A percentile compares a stretch with the other conserved stretches of the same genome.
Conservation (phyloP, 2,329 filamentous ascomycete species). For the Aspergillus fumigatiaffinis region DNA sequence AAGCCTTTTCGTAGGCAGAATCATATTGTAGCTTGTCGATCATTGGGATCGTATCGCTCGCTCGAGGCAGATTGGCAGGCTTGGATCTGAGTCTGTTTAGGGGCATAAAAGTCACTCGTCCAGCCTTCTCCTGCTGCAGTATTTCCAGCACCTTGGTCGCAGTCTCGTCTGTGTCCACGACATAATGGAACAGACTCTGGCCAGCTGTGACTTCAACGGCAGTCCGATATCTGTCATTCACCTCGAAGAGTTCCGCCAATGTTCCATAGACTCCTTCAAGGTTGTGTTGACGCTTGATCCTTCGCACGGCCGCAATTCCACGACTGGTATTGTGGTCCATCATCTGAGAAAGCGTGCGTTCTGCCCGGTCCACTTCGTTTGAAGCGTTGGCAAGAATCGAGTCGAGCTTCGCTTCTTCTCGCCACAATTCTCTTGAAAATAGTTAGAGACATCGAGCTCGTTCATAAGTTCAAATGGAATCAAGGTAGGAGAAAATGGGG, state of each 20-base stretch:
- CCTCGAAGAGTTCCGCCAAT: slow-evolving; percentile 85
- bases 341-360: slow-evolving; percentile 72
- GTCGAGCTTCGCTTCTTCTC: slow-evolving; percentile 83
- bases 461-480: background rate
- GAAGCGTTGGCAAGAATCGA: slow-evolving; percentile 72
- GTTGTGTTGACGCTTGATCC: slow-evolving; percentile 73
- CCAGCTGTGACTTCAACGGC: slow-evolving; percentile 92
- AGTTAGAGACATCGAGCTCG: slow-evolving; percentile 7
- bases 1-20: slow-evolving; percentile 71
- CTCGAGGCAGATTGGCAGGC: slow-evolving; percentile 72
- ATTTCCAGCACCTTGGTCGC: slow-evolving; percentile 76
- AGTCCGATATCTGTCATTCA: slow-evolving; percentile 77
- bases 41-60: slow-evolving; percentile 81
- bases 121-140: slow-evolving; percentile 73
- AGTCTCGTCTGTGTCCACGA: slow-evolving; percentile 88
- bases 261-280: slow-evolving; percentile 89
- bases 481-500: background rate
- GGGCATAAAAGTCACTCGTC: slow-evolving; percentile 91
- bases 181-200: slow-evolving; percentile 88
- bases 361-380: slow-evolving; percentile 71
- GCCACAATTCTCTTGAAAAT: slow-evolving; percentile 59
- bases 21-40: slow-evolving; percentile 82
- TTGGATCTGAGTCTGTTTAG: slow-evolving; percentile 74
- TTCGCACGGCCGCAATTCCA: slow-evolving; percentile 80
- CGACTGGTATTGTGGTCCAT: slow-evolving; percentile 87